A percentile compares a stretch with the other conserved stretches of the same genome.
Evolutionary conservation across 2,329 filamentous ascomycete species (phyloP).

Genomic region (Furcasterigmium furcatum): DNA sequence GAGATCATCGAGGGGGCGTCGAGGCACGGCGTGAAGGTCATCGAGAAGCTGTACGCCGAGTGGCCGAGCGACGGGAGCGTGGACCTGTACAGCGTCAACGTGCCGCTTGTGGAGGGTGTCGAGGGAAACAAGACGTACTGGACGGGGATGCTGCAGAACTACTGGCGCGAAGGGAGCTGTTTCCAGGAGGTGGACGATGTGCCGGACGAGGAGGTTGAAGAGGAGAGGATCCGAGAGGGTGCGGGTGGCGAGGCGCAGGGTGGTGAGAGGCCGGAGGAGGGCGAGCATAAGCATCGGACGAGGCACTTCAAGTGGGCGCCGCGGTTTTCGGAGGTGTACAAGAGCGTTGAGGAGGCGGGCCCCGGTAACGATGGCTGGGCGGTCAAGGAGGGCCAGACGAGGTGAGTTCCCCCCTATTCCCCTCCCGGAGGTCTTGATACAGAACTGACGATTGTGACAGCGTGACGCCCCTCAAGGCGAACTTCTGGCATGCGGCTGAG

Average conservation of each 20-base stretch:
- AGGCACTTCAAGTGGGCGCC: constrained; percentile 96
- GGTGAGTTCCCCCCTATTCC: constrained; percentile 45
- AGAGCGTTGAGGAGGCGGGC: constrained; percentile 74
- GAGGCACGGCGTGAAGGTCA: constrained; percentile 68
- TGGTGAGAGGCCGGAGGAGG: constrained; percentile 27
- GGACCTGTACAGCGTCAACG: constrained; percentile 89
- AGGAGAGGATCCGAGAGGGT: constrained; percentile 69
- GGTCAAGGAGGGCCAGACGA: constrained; percentile 82
- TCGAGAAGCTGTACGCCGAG: constrained; percentile 74
- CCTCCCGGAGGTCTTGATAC: neutral
- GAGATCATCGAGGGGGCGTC: constrained; percentile 76
- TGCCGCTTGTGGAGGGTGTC: constrained; percentile 78
- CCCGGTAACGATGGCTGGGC: constrained; percentile 93
- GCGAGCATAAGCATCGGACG: constrained; percentile 54
- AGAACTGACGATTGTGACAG: constrained; percentile 45
- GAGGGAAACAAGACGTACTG: constrained; percentile 72
- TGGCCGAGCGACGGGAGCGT: constrained; percentile 66
- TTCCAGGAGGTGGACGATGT: constrained; percentile 75
- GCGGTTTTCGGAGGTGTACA: constrained; percentile 80
- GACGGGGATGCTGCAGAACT: constrained; percentile 85
- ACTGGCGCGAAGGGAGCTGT: constrained; percentile 80
- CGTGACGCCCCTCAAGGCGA: constrained; percentile 86
- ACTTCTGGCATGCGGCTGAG: constrained; percentile 76
- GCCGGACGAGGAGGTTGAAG: constrained; percentile 65
- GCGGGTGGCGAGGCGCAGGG: constrained; percentile 38